A percentile compares a stretch with the other conserved stretches of the same genome.
Conservation (phyloP, 495 filamentous ascomycete genomes). For the Letharia lupina region DNA sequence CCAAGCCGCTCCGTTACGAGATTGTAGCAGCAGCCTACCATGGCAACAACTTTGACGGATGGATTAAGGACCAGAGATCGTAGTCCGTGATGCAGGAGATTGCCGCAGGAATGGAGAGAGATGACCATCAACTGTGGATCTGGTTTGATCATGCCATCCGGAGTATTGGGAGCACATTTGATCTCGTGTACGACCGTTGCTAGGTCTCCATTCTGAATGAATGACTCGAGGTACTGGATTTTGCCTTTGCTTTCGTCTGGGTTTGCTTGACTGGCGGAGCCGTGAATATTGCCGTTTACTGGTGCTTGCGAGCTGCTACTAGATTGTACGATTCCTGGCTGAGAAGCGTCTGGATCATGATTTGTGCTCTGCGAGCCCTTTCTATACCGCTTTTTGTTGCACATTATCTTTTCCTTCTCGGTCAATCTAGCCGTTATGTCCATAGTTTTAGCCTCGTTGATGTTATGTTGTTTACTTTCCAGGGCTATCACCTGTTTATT, state of each 20-base stretch:
- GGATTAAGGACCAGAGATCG: constrained; percentile 77
- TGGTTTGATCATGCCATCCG: no score
- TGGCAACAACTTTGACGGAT: constrained; percentile 74
- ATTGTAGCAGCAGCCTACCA: constrained; percentile 98
- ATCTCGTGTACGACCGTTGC: constrained; percentile 43
- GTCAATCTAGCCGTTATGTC: constrained; percentile 68
- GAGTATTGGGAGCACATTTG: not conserved
- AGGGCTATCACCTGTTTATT: constrained; percentile 82
- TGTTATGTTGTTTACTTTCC: constrained; percentile 78
- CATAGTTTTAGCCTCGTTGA: constrained; percentile 71
- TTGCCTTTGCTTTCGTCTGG: not conserved
- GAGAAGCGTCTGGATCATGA: not conserved
- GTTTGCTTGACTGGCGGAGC: not conserved
- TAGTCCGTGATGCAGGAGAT: constrained; percentile 89
- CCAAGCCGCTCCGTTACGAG: constrained; percentile 83
- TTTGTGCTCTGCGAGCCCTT: constrained; percentile 25
- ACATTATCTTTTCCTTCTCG: constrained; percentile 55
- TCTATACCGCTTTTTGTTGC: constrained; percentile 68
- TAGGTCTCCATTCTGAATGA: constrained; percentile 53
- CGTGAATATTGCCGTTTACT: constrained; percentile 30
- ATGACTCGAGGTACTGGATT: constrained; percentile 49
- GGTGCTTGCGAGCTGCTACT: not conserved
- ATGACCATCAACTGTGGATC: constrained; percentile 63
- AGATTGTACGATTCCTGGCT: not conserved
- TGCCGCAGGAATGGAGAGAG: constrained; percentile 94